Conservation (phyloP, 2,329 filamentous ascomycete species). For the Penicillium crustosum region DNA sequence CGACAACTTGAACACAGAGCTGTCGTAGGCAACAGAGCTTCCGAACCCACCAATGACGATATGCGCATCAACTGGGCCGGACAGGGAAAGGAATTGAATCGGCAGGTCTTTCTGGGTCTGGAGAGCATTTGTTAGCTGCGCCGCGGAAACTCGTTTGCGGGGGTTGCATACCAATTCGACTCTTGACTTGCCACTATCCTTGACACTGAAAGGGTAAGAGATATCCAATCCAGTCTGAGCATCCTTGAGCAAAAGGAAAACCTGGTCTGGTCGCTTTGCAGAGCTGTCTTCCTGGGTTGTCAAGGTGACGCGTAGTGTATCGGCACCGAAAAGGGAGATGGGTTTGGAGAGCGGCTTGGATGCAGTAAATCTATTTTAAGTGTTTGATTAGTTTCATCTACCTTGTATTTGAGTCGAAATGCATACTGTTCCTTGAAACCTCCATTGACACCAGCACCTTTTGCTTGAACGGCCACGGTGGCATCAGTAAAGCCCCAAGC, state of each 20-base stretch:
- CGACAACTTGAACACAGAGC: slow-evolving; percentile 70
- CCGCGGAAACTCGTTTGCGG: background rate
- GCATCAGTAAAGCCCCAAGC: slow-evolving; percentile 66
- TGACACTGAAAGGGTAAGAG: slow-evolving; percentile 78
- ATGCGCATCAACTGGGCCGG: slow-evolving; percentile 71
- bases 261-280: slow-evolving; percentile 86
- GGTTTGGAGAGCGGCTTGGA: slow-evolving; percentile 62
- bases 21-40: slow-evolving; percentile 64
- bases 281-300: slow-evolving; percentile 77
- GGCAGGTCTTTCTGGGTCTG: slow-evolving; percentile 90
- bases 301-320: slow-evolving; percentile 77
- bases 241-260: slow-evolving; percentile 82
- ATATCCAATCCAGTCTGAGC: slow-evolving; percentile 74
- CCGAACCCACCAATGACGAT: slow-evolving; percentile 87
- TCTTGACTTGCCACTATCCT: slow-evolving; percentile 82
- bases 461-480: slow-evolving; percentile 59
- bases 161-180: slow-evolving; percentile 71
- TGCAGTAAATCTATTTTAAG: slow-evolving; percentile 54
- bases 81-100: slow-evolving; percentile 69
- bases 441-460: slow-evolving; percentile 57
- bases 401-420: background rate
- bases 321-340: slow-evolving; percentile 64
- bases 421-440: slow-evolving; percentile 58
- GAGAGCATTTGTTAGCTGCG: slow-evolving; percentile 24
- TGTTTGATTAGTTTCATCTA: slow-evolving; percentile 9